Percentiles rank a stretch among this genome's conserved stretches.
Conservation (phyloP, 106 monocot species). For the Dendrobium chrysotoxum region DNA sequence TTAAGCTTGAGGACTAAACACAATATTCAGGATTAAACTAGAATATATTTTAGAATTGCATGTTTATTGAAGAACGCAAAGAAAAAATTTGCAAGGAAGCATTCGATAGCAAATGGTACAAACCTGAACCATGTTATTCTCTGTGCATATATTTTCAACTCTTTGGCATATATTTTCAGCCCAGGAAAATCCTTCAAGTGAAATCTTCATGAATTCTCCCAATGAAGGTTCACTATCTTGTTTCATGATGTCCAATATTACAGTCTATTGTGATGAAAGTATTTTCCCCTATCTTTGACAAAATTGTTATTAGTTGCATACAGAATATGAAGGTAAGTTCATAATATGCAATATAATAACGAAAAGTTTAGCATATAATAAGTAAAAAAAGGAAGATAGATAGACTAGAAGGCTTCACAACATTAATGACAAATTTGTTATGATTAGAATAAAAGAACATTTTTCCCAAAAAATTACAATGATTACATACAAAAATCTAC, state of each 20-base stretch:
- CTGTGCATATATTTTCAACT: background rate
- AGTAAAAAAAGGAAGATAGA: background rate
- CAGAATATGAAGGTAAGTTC: background rate
- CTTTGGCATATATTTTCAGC: slow-evolving; percentile 8
- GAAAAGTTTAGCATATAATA: background rate
- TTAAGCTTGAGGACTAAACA: background rate
- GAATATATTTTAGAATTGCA: background rate
- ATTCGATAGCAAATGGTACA: background rate
- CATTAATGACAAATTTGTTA: background rate
- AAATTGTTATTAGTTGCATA: background rate
- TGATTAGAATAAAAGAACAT: background rate
- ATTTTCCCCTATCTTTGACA: background rate
- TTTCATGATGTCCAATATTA: background rate
- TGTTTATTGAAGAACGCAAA: background rate
- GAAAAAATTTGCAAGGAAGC: background rate
- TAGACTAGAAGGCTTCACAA: background rate
- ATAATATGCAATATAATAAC: background rate
- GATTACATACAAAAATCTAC: background rate
- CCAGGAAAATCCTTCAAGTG: slow-evolving; percentile 3
- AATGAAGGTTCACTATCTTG: background rate
- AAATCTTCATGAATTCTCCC: background rate
- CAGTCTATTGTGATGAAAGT: background rate
- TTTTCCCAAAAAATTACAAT: background rate
- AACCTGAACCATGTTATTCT: slow-evolving; percentile 8
- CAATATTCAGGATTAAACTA: background rate